Conservation (phyloP, 768 basidiomycete genomes). For the Termitomyces sp. region DNA sequence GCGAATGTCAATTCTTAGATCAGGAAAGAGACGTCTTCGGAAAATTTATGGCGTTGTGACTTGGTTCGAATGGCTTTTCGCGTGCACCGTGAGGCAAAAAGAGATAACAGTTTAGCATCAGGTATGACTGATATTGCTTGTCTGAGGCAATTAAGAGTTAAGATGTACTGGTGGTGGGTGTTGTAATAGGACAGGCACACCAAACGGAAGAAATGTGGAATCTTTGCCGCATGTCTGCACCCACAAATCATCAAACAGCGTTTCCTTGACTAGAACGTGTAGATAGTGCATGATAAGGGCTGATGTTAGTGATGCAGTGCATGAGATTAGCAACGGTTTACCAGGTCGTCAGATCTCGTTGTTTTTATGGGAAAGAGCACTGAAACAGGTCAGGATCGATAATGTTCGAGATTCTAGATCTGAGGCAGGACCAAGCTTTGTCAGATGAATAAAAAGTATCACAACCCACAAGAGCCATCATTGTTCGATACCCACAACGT, state of each 20-base stretch:
- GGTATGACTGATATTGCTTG: not conserved
- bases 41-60: not conserved
- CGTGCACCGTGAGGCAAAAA: not conserved
- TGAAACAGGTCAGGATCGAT: not conserved
- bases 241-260: not conserved
- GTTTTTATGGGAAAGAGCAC: not conserved
- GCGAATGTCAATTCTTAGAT: not conserved
- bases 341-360: not conserved
- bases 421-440: not conserved
- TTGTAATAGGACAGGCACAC: not conserved
- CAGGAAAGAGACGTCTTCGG: not conserved
- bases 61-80: not conserved
- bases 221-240: not conserved
- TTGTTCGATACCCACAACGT: not conserved
- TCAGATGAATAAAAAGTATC: not conserved
- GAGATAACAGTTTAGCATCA: not conserved
- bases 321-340: too few species aligned
- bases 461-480: not conserved
- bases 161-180: too few species aligned
- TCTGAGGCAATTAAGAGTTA: not conserved
- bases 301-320: not conserved
- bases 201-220: not conserved
- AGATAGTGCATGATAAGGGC: not conserved
- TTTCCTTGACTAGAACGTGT: not conserved
- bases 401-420: not conserved